These are phyloP conservation scores for Guadua angustifolia DNA, from an alignment of 176 grass and related monocot genomes.

Conservation along the genomic window DNA sequence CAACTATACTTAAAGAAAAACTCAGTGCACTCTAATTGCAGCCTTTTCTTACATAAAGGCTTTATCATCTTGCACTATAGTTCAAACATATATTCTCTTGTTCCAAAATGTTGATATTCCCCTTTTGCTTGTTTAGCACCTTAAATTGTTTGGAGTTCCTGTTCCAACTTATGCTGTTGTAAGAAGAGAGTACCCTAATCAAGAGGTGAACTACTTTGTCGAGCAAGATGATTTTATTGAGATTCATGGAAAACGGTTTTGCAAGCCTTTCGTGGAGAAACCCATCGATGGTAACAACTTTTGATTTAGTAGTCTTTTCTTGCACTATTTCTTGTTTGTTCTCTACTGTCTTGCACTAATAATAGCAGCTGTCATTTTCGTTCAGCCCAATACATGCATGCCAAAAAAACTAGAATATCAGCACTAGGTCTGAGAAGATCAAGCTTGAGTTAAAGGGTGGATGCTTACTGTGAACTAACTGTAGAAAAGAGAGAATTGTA, in stretches of 20 bases:
- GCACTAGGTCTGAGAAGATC: conserved; percentile 16
- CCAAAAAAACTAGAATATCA: conserved; percentile 4
- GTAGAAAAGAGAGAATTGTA: no score
- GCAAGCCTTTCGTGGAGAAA: conserved; percentile 97
- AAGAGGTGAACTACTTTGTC: conserved; percentile 85
- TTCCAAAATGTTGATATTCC: conserved; percentile 33
- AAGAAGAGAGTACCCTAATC: conserved; percentile 77
- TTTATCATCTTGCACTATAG: conserved; percentile 20
- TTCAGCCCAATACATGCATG: conserved; percentile 5
- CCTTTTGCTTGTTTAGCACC: conserved; percentile 59
- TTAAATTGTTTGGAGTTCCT: conserved; percentile 77
- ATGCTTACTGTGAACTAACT: conserved; percentile 31
- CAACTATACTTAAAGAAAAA: conserved; percentile 9
- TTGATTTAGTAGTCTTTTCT: conserved; percentile 33
- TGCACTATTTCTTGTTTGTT: conserved; percentile 25
- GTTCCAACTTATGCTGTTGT: conserved; percentile 90
- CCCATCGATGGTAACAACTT: conserved; percentile 79
- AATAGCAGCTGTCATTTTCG: background rate
- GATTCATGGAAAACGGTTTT: conserved; percentile 80
- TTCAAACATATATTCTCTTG: conserved; percentile 22
- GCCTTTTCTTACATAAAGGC: background rate
- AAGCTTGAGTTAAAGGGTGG: conserved; percentile 14
- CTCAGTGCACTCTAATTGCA: background rate
- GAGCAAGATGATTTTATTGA: conserved; percentile 98
- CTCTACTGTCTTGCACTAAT: conserved; percentile 16